Evolutionary conservation across 2,329 filamentous ascomycete genomes (phyloP), one percentile per base, ranked within the genome.

Genomic region (Epichloe festucae): DNA sequence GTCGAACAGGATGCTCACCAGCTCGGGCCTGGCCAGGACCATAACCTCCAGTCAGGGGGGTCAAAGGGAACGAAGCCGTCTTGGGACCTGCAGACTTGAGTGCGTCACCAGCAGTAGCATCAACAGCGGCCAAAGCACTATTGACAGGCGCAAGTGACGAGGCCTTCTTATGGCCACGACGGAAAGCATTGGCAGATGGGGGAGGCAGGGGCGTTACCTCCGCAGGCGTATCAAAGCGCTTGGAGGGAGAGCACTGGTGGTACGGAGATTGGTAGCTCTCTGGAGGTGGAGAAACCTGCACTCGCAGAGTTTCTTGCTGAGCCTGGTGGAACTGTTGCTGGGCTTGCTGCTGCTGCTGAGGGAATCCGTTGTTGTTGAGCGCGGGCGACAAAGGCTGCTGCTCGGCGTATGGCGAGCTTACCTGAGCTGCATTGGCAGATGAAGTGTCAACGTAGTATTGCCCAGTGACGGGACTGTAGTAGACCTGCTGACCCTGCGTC

Each of bases 121-220:
- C 63, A 44, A 70, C 61, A 46, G 76, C 65, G 46, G 73, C 70
- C 35, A 78, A 64, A 35, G 68, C 67, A 41, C 63, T 67, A 59
- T 79, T 81, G 56, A 78, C 78, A 48, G 76, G 77, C 49, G 83
- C 79, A 31, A 90, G 76, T 5, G 91, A 95, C 21, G 82, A 80
- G 11, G 81, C 81, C 78, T 96, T 96, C 76, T 94, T 93, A 71
- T 97, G 91, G 52, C 88, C 87, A 53, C 89, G 88, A 56, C 90
- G 90, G 76, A 95, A 95, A 44, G 89, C 89, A 62, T 90, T 93
- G 58, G 87, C 87, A 51, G 89, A 94, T 53, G 89, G 88, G 88
- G 89, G 89, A 49, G 89, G 89, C 50, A 95, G 79, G 41, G 89
- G 88, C 2, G 70, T 68, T 14, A 75, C 72, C 59, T 87, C 81